Conservation (phyloP, 208 protist genomes). For the Acanthamoeba sp. region DNA sequence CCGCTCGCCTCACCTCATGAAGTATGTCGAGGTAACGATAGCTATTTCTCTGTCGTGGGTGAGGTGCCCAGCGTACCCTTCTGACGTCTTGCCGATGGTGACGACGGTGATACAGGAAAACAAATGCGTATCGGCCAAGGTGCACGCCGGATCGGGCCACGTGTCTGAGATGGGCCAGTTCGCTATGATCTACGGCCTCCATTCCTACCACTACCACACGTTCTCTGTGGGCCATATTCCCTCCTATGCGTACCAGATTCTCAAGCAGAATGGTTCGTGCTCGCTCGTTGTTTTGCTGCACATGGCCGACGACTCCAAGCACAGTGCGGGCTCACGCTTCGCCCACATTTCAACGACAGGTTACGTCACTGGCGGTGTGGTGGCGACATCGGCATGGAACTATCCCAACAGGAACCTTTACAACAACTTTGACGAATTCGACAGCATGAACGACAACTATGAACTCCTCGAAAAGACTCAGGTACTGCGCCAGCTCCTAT, state of each 20-base stretch:
- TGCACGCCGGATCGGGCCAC: background rate
- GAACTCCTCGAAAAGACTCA: conserved; percentile 2
- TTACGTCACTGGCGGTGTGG: conserved; percentile 21
- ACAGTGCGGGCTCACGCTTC: too few species aligned
- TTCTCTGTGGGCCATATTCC: conserved; percentile 19
- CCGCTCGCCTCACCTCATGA: conserved; percentile 49
- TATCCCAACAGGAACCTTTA: conserved; percentile 72
- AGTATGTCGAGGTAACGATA: conserved; percentile 26
- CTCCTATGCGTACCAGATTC: background rate
- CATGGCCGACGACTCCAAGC: too few species aligned
- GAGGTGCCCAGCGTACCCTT: too few species aligned
- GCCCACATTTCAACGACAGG: too few species aligned
- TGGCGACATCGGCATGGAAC: conserved; percentile 31
- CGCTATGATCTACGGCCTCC: conserved; percentile 10
- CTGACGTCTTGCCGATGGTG: too few species aligned
- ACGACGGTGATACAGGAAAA: background rate
- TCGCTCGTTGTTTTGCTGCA: background rate
- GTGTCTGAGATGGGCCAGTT: conserved; percentile 65
- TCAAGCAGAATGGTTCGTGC: conserved; percentile 27
- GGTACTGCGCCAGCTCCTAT: background rate
- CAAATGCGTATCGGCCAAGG: conserved; percentile 27
- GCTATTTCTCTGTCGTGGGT: too few species aligned
- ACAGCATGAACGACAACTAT: conserved; percentile 64
- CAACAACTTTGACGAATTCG: conserved; percentile 65
- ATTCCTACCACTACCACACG: conserved; percentile 57